phyloP scores from a whole-genome alignment of 2,329 filamentous ascomycete genomes.

The Beauveria scarabaeidicola region DNA sequence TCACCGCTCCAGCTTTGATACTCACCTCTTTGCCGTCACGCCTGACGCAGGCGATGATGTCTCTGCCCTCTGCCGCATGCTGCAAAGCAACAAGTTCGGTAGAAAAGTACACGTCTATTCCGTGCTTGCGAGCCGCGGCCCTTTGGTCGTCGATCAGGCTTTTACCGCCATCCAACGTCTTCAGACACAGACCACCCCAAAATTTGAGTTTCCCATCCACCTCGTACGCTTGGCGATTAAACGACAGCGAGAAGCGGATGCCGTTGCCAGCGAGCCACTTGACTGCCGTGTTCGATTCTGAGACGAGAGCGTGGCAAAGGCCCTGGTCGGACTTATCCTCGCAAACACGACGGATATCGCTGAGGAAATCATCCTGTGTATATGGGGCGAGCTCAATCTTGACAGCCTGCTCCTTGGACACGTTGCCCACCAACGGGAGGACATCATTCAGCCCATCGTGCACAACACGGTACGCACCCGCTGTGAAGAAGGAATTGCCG shows the following conservation, averaged over 20 bases:
- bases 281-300: constrained; percentile 40
- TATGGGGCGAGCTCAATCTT: constrained; percentile 53
- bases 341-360: constrained; percentile 50
- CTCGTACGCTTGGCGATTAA: constrained; percentile 58
- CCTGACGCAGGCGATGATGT: constrained; percentile 24
- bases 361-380: constrained; percentile 41
- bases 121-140: constrained; percentile 31
- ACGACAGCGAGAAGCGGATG: constrained; percentile 50
- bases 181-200: constrained; percentile 57
- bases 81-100: constrained; percentile 36
- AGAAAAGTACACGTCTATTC: constrained; percentile 37
- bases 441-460: constrained; percentile 49
- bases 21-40: constrained; percentile 20
- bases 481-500: constrained; percentile 58
- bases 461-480: constrained; percentile 51
- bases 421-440: constrained; percentile 54
- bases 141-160: constrained; percentile 44
- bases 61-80: constrained; percentile 19
- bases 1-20: constrained; percentile 32
- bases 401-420: constrained; percentile 32
- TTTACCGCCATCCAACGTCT: constrained; percentile 50
- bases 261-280: constrained; percentile 49
- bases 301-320: constrained; percentile 40
- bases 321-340: constrained; percentile 41
- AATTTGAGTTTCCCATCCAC: constrained; percentile 54